Percentiles rank a stretch among this genome's conserved stretches.
Conservation (phyloP, 306 rosid species). For the Nissolia schottii region DNA sequence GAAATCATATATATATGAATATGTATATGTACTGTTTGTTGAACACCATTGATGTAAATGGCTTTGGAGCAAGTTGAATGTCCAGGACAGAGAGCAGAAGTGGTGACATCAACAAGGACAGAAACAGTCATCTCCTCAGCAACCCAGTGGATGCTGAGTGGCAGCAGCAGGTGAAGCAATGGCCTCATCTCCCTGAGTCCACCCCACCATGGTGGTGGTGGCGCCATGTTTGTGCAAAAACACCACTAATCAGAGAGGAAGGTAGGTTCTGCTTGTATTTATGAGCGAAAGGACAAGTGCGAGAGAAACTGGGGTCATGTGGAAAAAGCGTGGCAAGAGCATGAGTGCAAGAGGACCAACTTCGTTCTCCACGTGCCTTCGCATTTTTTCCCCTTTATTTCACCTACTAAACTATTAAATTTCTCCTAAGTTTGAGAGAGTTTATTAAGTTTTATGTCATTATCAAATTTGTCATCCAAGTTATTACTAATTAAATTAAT, state of each 20-base stretch:
- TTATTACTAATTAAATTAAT: no score
- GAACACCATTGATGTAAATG: slow-evolving; percentile 61
- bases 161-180: slow-evolving; percentile 60
- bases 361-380: not conserved
- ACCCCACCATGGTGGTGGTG: slow-evolving; percentile 22
- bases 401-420: no score
- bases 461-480: no score
- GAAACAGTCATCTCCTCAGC: slow-evolving; percentile 89
- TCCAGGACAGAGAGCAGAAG: slow-evolving; percentile 53
- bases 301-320: not conserved
- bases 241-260: not conserved
- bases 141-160: slow-evolving; percentile 66
- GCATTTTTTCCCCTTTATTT: no score
- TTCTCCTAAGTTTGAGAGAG: no score
- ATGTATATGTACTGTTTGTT: slow-evolving; percentile 54
- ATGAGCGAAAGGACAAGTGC: not conserved
- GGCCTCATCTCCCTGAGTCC: slow-evolving; percentile 46
- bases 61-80: slow-evolving; percentile 56
- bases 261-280: not conserved
- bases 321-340: not conserved
- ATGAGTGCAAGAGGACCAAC: not conserved
- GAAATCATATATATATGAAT: no score
- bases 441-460: no score
- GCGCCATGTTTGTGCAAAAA: not conserved
- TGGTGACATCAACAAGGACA: slow-evolving; percentile 74